A percentile compares a stretch with the other conserved stretches of the same genome.
Conservation (phyloP, 441 rosid species). For the Lepidium campestre region DNA sequence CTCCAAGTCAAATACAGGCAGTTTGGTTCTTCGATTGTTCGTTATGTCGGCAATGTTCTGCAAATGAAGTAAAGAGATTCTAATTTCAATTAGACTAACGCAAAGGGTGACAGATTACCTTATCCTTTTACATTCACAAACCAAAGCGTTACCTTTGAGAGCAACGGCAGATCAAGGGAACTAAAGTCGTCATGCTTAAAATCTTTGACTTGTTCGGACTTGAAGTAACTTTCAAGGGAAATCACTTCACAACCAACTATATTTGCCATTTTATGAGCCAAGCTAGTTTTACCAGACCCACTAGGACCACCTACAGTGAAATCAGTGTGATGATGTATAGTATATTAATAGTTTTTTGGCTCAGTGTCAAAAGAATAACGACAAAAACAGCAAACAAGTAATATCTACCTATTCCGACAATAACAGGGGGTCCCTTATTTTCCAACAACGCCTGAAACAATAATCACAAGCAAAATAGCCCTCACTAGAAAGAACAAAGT, state of each 20-base stretch:
- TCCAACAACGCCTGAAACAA: conserved; percentile 84
- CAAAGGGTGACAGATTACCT: neutral
- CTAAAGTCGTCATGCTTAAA: conserved; percentile 89
- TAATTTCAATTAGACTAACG: neutral
- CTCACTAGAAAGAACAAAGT: conserved; percentile 10
- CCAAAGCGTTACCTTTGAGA: conserved; percentile 64
- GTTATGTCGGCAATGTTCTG: conserved; percentile 84
- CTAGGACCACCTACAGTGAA: conserved; percentile 93
- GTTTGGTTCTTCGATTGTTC: conserved; percentile 68
- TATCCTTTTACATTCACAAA: conserved; percentile 9
- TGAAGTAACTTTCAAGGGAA: conserved; percentile 95
- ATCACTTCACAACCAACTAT: conserved; percentile 99
- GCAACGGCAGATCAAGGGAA: conserved; percentile 83
- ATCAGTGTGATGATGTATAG: conserved; percentile 8
- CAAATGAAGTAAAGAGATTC: conserved; percentile 25
- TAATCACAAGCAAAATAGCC: conserved; percentile 8
- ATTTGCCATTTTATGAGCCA: conserved; percentile 99
- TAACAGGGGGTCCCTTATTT: conserved; percentile 77
- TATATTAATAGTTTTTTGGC: neutral
- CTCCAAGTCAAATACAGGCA: conserved; percentile 85
- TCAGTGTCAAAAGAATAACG: neutral
- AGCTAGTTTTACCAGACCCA: conserved; percentile 99
- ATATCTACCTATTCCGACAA: conserved; percentile 94
- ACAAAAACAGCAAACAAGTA: conserved; percentile 1
- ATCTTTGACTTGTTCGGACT: conserved; percentile 81